A percentile compares a stretch with the other conserved stretches of the same genome.
Evolutionary conservation across 805 yeast genomes (phyloP).

Genomic region (Scheffersomyces spartinae): DNA sequence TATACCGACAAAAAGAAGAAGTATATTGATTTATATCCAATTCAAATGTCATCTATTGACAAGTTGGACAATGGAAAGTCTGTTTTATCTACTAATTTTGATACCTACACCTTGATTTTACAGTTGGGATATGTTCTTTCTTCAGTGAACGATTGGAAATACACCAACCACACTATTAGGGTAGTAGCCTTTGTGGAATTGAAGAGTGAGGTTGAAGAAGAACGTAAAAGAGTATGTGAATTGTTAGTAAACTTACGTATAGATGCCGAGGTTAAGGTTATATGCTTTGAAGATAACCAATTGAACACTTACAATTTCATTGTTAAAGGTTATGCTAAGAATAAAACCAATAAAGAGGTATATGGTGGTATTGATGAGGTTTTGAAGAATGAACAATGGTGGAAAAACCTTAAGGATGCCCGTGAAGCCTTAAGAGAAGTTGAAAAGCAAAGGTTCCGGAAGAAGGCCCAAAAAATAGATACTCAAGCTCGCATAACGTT

Average conservation of each 20-base stretch:
- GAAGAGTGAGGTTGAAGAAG: constrained; percentile 58
- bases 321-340: constrained; percentile 50
- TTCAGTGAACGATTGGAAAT: constrained; percentile 90
- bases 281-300: constrained; percentile 49
- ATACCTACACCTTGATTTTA: constrained; percentile 85
- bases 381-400: constrained; percentile 70
- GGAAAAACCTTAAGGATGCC: constrained; percentile 57
- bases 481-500: constrained; percentile 14
- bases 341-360: constrained; percentile 11
- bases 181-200: constrained; percentile 87
- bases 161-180: constrained; percentile 52
- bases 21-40: constrained; percentile 86
- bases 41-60: constrained; percentile 87
- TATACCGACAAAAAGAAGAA: constrained; percentile 23
- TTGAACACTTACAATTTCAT: constrained; percentile 62
- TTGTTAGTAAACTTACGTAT: constrained; percentile 72
- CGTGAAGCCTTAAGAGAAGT: constrained; percentile 31
- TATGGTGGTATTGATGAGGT: constrained; percentile 36
- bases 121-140: constrained; percentile 89
- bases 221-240: constrained; percentile 45
- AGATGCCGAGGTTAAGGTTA: constrained; percentile 66
- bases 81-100: constrained; percentile 80
- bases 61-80: constrained; percentile 55
- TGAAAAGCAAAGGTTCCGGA: constrained; percentile 15
- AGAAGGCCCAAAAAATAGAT: constrained; percentile 6